A percentile compares a stretch with the other conserved stretches of the same genome.
Conservation (phyloP, 148 eudicot genomes). For the Vaccinium vitisidaea region DNA sequence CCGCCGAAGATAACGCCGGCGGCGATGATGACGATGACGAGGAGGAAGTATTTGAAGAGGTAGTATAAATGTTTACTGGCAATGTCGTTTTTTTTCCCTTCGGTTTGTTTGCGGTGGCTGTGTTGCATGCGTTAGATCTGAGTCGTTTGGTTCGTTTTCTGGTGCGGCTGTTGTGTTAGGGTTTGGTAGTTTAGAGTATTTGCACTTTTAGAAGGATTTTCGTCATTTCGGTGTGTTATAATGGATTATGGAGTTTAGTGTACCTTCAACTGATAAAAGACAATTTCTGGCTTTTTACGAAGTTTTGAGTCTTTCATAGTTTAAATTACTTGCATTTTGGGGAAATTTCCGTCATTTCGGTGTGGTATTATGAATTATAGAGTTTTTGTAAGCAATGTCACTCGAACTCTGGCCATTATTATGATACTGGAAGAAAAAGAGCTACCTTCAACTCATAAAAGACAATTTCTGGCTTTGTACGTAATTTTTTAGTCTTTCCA, state of each 20-base stretch:
- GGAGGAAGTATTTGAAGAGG: constrained; percentile 33
- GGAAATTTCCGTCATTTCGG: not conserved
- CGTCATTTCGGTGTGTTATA: not conserved
- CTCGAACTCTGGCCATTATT: not conserved
- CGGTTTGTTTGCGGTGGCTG: constrained; percentile 13
- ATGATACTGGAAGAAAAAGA: not conserved
- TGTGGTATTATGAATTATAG: not conserved
- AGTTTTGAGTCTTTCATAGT: not conserved
- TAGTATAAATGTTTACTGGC: not conserved
- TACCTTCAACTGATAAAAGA: not conserved
- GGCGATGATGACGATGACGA: constrained; percentile 19
- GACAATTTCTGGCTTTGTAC: not conserved
- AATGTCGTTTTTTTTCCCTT: not conserved
- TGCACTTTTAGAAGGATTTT: not conserved
- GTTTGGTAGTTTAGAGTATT: constrained; percentile 3
- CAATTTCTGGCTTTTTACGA: not conserved
- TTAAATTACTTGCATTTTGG: not conserved
- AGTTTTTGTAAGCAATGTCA: not conserved
- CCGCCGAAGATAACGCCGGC: constrained; percentile 22
- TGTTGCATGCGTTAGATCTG: constrained; percentile 1
- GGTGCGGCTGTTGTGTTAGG: not conserved
- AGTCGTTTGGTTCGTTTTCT: not conserved
- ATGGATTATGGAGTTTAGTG: not conserved
- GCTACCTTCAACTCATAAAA: not conserved
- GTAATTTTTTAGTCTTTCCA: not conserved